Evolutionary conservation across 257 asterid genomes (phyloP), one percentile per base, ranked within the genome.

Genomic region (Thymus mandschuricus): DNA sequence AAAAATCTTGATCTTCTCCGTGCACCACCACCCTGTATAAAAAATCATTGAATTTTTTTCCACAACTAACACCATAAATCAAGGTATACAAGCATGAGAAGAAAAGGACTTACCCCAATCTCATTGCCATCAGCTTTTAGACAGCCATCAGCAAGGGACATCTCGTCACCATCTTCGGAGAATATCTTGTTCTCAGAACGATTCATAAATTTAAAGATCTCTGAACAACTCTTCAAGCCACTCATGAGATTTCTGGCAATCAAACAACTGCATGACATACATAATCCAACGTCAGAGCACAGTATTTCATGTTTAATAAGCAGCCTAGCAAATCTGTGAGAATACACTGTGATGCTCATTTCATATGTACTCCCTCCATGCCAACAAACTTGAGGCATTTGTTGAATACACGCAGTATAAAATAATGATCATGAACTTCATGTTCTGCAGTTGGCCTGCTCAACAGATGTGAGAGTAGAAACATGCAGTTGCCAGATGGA

Each of bases 191-290:
- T 83, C 71, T 83, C 96, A 66, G 84, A 84, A 76, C 38, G 91
- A 77, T 87, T 86, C 98, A 95, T 95, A 78, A 81, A 87, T 33
- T 69, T 81, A 80, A 80, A 92, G 71, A 92, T 92, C 79, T 95
- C 99, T 51, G 81, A 75, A 76, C 99, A 92, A 44, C 84, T 89
- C 80, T 86, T 95, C 84, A 87, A 69, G 76, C 97, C 97, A 81
- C 80, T 84, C 97, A 95, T 79, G 63, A 89, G 85, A 81, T 95
- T 95, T 73, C 99, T 90, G 49, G 98, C 96, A 70, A 92, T 95
- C 85, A 89, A 76, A 77, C 99, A 92, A 85, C 99, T 95, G 98
- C 76, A 82, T 69, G 75, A 70, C 75, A 81, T 55, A 82, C 27
- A 75, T 63, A 64, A 64, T 57, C 35, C 69, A 38, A 30, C 58